A percentile compares a stretch with the other conserved stretches of the same genome.
These are phyloP conservation scores for Lathyrus sativus DNA, from an alignment of 306 rosid genomes.

Conservation along the genomic window DNA sequence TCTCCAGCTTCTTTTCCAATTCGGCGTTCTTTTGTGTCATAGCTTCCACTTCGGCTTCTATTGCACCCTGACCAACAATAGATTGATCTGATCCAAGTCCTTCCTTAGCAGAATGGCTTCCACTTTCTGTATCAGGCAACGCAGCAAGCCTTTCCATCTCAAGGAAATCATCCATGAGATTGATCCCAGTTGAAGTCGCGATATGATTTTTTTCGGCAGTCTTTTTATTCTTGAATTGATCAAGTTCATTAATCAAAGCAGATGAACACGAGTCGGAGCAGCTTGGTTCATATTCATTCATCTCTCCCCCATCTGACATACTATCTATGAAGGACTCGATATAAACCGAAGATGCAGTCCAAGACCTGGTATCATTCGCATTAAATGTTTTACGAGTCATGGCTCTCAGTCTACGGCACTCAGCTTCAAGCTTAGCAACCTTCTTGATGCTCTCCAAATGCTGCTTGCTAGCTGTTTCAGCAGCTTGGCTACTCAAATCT, in stretches of 20 bases:
- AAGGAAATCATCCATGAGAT: conserved; percentile 90
- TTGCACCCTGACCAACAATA: conserved; percentile 36
- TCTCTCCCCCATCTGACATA: conserved; percentile 59
- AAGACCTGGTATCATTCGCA: conserved; percentile 44
- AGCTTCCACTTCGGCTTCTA: conserved; percentile 50
- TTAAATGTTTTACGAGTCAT: conserved; percentile 49
- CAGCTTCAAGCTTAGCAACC: conserved; percentile 78
- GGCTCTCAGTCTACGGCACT: conserved; percentile 66
- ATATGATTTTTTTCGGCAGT: conserved; percentile 33
- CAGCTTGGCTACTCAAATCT: conserved; percentile 72
- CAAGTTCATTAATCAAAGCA: conserved; percentile 44
- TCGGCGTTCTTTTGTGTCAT: conserved; percentile 49
- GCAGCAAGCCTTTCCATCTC: conserved; percentile 89
- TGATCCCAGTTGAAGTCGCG: conserved; percentile 60
- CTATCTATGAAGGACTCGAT: conserved; percentile 62
- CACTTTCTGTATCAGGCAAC: conserved; percentile 48
- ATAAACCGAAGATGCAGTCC: conserved; percentile 52
- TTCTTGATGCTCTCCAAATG: conserved; percentile 65
- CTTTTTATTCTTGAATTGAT: conserved; percentile 47
- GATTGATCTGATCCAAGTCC: conserved; percentile 40
- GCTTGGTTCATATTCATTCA: conserved; percentile 48
- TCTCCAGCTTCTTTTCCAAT: conserved; percentile 56
- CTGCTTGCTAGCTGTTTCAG: conserved; percentile 82
- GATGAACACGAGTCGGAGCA: conserved; percentile 47
- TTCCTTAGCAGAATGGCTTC: conserved; percentile 39